Base-by-base conservation (phyloP, 2,329 filamentous ascomycete species). In the Botrytis aclada region DNA sequence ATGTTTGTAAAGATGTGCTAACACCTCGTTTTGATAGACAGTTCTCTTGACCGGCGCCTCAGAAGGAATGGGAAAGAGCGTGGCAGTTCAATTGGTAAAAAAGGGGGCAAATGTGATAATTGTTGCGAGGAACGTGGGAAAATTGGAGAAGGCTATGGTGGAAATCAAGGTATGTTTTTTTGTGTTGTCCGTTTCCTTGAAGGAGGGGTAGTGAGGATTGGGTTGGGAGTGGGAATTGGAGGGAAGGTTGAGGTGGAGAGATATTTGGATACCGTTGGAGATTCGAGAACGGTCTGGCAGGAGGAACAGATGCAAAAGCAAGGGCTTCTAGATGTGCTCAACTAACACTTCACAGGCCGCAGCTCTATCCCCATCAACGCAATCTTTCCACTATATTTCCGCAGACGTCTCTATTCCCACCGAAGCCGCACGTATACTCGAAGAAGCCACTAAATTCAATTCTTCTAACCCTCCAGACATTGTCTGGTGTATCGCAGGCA, bases 31-130 rank as follows among this genome's bases (percentile, higher is more conserved):
- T 78, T 72, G 16, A 74, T 71, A 97, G 94, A 97, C 95, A 3
- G 87, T 97, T 70, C 85, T 98, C 72, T 85, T 99, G 70, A 99
- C 96, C 0, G 96, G 96, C 64, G 94, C 91, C 45, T 98, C 96
- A 0, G 93, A 98, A 80, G 96, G 96, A 73, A 93, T 98, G 92
- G 96, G 96, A 74, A 89, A 90, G 77, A 89, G 89, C 69, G 88
- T 91, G 32, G 94, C 91, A 8, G 86, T 89, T 69, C 87, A 94
- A 77, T 88, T 99, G 62, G 88, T 95, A 4, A 85, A 88, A 67
- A 95, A 94, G 82, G 96, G 96, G 64, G 95, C 96, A 74, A 93
- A 94, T 82, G 82, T 99, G 72, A 89, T 97, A 75, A 90, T 98
- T 76, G 91, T 98, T 69, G 91, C 95, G 22, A 92, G 96, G 71